Conservation (phyloP, 345 rosid genomes). For the Durio zibethinus region DNA sequence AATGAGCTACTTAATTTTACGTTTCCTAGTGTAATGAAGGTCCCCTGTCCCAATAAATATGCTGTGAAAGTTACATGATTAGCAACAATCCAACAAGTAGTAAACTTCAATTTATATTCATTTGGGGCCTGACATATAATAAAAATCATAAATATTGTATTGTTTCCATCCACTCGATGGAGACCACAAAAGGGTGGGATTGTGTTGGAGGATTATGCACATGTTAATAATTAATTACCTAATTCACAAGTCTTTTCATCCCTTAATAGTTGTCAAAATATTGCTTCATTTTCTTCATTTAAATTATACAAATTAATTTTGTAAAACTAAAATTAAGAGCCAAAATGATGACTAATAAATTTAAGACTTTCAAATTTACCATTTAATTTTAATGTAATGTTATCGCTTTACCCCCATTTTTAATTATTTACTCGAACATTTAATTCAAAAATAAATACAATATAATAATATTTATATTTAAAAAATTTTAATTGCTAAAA, state of each 20-base stretch:
- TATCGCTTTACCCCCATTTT: too few species aligned
- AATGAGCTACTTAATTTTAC: background rate
- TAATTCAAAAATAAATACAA: background rate
- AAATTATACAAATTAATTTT: too few species aligned
- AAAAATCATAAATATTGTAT: background rate
- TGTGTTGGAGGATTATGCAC: background rate
- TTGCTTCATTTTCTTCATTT: background rate
- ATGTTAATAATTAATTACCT: background rate
- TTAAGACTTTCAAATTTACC: too few species aligned
- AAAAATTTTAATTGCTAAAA: too few species aligned
- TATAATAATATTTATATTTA: too few species aligned
- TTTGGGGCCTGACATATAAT: background rate
- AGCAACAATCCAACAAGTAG: background rate
- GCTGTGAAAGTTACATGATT: background rate
- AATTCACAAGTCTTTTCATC: background rate
- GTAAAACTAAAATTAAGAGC: too few species aligned
- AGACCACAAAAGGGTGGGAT: background rate
- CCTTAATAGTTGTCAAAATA: background rate
- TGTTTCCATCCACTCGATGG: background rate
- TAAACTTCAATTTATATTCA: background rate
- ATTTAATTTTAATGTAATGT: too few species aligned
- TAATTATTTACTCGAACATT: too few species aligned
- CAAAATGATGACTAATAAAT: too few species aligned
- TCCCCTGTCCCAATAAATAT: background rate
- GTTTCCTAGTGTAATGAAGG: background rate